Conservation (phyloP, 495 filamentous ascomycete species). For the Hypoxylon perforatum region DNA sequence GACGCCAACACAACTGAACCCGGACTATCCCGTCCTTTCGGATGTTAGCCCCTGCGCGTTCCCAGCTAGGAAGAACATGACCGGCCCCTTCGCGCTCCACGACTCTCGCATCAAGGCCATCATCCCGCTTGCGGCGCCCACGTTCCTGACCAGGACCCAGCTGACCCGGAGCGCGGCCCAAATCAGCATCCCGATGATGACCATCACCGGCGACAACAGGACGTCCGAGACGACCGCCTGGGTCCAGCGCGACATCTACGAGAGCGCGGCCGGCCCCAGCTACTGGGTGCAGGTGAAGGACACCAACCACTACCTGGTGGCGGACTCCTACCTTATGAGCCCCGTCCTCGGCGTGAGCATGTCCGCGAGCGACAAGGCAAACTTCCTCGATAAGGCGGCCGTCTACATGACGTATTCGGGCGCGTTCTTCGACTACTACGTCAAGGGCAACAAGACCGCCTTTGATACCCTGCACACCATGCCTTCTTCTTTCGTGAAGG, state of each 20-base stretch:
- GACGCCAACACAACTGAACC: not conserved
- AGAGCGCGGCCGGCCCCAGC: not conserved
- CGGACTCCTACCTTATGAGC: not conserved
- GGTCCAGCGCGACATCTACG: slow-evolving; percentile 2
- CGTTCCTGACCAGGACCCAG: not conserved
- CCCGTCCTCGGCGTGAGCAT: not conserved
- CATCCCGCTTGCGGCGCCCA: slow-evolving; percentile 5
- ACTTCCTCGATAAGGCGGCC: slow-evolving; percentile 3
- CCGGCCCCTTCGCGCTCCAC: slow-evolving; percentile 7
- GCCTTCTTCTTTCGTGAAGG: not conserved
- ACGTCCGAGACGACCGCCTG: slow-evolving; percentile 6
- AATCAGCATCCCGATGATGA: slow-evolving; percentile 5
- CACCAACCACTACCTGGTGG: slow-evolving; percentile 7
- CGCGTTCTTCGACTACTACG: slow-evolving; percentile 4
- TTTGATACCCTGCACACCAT: not conserved
- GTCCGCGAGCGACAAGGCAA: not conserved
- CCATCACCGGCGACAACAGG: slow-evolving; percentile 4
- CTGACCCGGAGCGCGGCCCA: slow-evolving; percentile 3
- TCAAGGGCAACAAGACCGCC: slow-evolving; percentile 3
- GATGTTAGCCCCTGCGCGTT: slow-evolving; percentile 5
- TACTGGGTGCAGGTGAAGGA: slow-evolving; percentile 5
- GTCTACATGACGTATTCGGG: slow-evolving; percentile 5
- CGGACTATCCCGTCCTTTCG: not conserved
- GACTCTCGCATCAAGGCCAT: slow-evolving; percentile 9
- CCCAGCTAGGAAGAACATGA: not conserved